Percentiles rank a stretch among this genome's conserved stretches.
Evolutionary conservation across 306 rosid species (phyloP).

Genomic region (Glycine tomentella): DNA sequence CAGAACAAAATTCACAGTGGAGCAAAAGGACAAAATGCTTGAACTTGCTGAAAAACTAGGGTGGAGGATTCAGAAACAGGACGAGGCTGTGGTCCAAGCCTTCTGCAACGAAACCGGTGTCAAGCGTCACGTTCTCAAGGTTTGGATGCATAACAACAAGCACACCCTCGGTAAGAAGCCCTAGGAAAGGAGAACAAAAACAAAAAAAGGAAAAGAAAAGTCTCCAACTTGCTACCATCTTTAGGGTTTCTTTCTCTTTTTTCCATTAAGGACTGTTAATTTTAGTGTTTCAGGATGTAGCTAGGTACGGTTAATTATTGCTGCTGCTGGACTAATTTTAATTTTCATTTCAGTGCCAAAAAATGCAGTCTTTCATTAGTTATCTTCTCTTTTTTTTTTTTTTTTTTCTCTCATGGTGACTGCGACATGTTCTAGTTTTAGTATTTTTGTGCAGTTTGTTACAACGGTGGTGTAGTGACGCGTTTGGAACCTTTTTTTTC

Average conservation of each 20-base stretch:
- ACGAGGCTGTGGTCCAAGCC: constrained; percentile 72
- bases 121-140: constrained; percentile 92
- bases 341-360: constrained; percentile 14
- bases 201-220: no score
- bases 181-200: constrained; percentile 36
- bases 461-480: background rate
- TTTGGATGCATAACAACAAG: constrained; percentile 99
- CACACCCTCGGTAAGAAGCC: constrained; percentile 99
- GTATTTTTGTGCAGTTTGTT: background rate
- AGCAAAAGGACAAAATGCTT: constrained; percentile 90
- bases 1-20: constrained; percentile 82
- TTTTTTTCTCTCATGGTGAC: background rate
- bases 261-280: background rate
- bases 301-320: constrained; percentile 22
- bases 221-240: no score
- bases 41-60: constrained; percentile 80
- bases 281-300: constrained; percentile 35
- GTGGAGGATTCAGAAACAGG: constrained; percentile 97
- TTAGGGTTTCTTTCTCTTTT: constrained; percentile 60
- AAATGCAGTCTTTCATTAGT: background rate
- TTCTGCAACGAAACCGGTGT: constrained; percentile 88
- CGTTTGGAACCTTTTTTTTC: background rate
- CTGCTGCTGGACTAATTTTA: constrained; percentile 37
- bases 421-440: background rate
- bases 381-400: background rate